Conservation (phyloP, 139 green algal genomes). For the Ettlia oleoabundans region DNA sequence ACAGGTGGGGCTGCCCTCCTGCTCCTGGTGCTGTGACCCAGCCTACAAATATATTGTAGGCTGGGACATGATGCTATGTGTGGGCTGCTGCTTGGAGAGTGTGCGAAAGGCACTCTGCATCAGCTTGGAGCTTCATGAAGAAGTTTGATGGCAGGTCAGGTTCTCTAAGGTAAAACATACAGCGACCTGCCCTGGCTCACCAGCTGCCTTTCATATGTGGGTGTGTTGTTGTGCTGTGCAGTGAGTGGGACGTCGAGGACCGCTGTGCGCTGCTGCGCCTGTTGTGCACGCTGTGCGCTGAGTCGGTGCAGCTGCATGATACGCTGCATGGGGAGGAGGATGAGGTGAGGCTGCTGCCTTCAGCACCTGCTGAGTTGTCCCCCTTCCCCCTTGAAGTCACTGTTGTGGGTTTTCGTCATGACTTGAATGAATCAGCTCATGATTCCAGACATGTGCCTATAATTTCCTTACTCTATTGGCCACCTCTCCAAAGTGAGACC, state of each 20-base stretch:
- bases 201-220: too few species aligned
- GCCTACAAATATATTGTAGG: too few species aligned
- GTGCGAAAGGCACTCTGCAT: not conserved
- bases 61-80: too few species aligned
- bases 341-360: constrained; percentile 13
- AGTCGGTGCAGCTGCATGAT: constrained; percentile 34
- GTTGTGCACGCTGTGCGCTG: constrained; percentile 49
- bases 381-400: not conserved
- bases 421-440: too few species aligned
- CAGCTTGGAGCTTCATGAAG: too few species aligned
- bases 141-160: too few species aligned
- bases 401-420: not conserved
- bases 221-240: not conserved
- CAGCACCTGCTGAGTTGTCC: not conserved
- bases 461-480: not conserved
- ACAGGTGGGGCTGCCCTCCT: constrained; percentile 12
- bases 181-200: too few species aligned
- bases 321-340: constrained; percentile 35
- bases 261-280: constrained; percentile 50
- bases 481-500: too few species aligned
- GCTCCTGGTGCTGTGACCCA: not conserved
- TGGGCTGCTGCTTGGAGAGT: not conserved
- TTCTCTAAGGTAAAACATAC: too few species aligned
- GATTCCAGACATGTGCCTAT: not conserved
- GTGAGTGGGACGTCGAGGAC: constrained; percentile 39